phyloP scores from a whole-genome alignment of 768 basidiomycete genomes.

The Sporobolomyces pararoseus region DNA sequence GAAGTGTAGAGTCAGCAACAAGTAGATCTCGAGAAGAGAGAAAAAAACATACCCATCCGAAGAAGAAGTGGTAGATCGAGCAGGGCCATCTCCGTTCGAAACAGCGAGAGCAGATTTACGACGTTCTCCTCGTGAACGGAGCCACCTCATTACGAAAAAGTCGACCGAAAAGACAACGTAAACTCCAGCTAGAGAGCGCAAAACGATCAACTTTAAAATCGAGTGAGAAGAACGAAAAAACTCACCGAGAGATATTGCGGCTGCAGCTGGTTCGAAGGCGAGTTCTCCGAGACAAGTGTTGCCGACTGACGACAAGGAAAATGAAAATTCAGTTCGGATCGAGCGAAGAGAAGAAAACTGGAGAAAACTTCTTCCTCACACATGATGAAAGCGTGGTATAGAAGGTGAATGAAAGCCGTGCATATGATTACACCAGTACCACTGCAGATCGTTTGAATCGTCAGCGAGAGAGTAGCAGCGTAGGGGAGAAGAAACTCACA shows the following conservation, averaged over 20 bases:
- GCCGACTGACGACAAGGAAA: slow-evolving; percentile 2
- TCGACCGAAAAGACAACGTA: slow-evolving; percentile 48
- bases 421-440: slow-evolving; percentile 49
- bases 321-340: not conserved
- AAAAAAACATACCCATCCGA: not conserved
- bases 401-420: slow-evolving; percentile 48
- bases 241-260: slow-evolving; percentile 48
- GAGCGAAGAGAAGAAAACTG: not conserved
- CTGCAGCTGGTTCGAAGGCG: slow-evolving; percentile 48
- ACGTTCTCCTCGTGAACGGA: slow-evolving; percentile 14
- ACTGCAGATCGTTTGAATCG: not conserved
- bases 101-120: not conserved
- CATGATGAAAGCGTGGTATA: slow-evolving; percentile 51
- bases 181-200: not conserved
- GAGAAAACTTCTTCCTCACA: slow-evolving; percentile 15
- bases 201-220: too few species aligned
- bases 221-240: slow-evolving; percentile 12
- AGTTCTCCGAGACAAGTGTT: slow-evolving; percentile 49
- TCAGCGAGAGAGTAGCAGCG: too few species aligned
- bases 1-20: not conserved
- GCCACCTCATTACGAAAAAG: slow-evolving; percentile 46
- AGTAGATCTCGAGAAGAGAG: not conserved
- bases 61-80: not conserved
- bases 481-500: slow-evolving; percentile 9
- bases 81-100: slow-evolving; percentile 3